Conservation (phyloP, 73 alveolate species). For the Symbiodinium natans region DNA sequence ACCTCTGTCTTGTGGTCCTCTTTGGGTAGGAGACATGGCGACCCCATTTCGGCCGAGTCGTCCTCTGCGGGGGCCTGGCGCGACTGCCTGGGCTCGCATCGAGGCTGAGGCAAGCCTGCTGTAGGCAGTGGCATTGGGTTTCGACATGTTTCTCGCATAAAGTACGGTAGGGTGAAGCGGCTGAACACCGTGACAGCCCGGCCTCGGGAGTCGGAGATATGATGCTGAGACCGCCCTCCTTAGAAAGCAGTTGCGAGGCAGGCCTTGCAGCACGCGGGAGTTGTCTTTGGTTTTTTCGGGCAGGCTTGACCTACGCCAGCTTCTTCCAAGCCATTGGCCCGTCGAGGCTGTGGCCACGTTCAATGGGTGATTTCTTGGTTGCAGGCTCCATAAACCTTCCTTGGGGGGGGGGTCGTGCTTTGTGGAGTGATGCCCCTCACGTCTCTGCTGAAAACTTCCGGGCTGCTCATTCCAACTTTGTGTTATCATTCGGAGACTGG, state of each 20-base stretch:
- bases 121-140: neutral
- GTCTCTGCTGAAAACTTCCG: no score
- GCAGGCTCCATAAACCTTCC: no score
- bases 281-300: neutral
- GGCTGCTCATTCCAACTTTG: no score
- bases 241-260: no score
- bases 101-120: slow-evolving; percentile 15
- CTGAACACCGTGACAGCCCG: neutral
- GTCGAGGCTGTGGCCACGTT: slow-evolving; percentile 43
- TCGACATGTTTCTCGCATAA: neutral
- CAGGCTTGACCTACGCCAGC: slow-evolving; percentile 21
- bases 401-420: no score
- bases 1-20: no score
- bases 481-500: no score
- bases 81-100: slow-evolving; percentile 17
- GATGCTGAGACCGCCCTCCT: no score
- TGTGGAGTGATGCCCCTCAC: no score
- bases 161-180: neutral
- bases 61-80: slow-evolving; percentile 72
- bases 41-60: slow-evolving; percentile 63
- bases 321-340: slow-evolving; percentile 47
- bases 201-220: no score
- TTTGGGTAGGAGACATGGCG: slow-evolving; percentile 51
- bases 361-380: no score
- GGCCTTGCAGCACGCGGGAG: no score